Evolutionary conservation across 23 red algal species (phyloP).

Genomic region (Gracilaria domingensis): DNA sequence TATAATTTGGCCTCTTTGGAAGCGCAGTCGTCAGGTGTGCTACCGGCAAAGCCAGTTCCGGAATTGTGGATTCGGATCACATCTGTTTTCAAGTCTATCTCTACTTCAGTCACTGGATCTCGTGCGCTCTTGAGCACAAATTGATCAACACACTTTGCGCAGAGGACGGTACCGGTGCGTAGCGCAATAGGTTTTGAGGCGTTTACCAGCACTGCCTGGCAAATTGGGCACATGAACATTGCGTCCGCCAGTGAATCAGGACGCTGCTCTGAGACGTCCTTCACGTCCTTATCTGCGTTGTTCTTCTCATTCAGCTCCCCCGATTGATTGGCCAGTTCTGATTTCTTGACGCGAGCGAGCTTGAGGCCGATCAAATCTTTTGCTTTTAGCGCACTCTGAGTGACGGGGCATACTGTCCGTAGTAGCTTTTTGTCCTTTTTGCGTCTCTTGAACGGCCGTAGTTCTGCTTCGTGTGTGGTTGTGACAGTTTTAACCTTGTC

Average conservation of each 20-base stretch:
- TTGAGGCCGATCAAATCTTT: conserved; percentile 72
- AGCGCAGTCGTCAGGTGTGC: conserved; percentile 50
- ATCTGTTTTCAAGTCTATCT: conserved; percentile 54
- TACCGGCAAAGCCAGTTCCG: conserved; percentile 81
- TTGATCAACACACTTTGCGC: conserved; percentile 72
- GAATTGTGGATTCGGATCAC: conserved; percentile 73
- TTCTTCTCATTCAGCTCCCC: not conserved
- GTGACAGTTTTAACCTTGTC: not conserved
- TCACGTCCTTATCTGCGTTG: not conserved
- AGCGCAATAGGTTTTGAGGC: conserved; percentile 71
- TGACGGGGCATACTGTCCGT: conserved; percentile 67
- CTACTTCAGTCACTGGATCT: conserved; percentile 61
- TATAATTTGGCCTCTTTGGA: conserved; percentile 55
- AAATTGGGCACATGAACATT: conserved; percentile 75
- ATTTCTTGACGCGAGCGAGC: conserved; percentile 18
- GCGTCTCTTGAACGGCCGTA: conserved; percentile 7
- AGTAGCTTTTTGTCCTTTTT: conserved; percentile 15
- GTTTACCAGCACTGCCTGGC: conserved; percentile 67
- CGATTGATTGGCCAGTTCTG: not conserved
- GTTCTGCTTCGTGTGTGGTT: not conserved
- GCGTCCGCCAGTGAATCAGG: conserved; percentile 4
- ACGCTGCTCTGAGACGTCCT: not conserved
- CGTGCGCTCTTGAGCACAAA: conserved; percentile 60
- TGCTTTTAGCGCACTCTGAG: conserved; percentile 53
- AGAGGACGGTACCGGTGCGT: conserved; percentile 73